Conservation (phyloP, 2,329 filamentous ascomycete species). For the Nothomitra cinnamomea region DNA sequence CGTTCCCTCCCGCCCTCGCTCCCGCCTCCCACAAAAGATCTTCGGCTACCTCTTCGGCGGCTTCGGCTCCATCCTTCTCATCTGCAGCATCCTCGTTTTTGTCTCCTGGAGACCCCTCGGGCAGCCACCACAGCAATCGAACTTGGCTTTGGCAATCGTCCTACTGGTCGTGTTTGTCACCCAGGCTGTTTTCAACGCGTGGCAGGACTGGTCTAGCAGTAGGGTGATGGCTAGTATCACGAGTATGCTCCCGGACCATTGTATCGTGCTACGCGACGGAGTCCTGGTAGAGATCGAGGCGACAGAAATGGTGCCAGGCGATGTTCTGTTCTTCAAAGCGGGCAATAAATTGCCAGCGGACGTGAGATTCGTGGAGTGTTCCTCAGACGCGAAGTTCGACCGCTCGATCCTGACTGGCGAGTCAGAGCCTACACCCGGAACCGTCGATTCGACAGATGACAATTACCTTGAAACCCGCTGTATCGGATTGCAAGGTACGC, state of each 20-base stretch:
- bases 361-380: conserved; percentile 50
- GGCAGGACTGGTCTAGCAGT: conserved; percentile 60
- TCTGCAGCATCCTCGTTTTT: conserved; percentile 55
- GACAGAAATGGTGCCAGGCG: conserved; percentile 51
- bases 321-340: conserved; percentile 49
- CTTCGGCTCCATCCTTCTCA: conserved; percentile 53
- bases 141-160: conserved; percentile 57
- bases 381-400: conserved; percentile 54
- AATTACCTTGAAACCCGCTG: conserved; percentile 65
- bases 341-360: conserved; percentile 63
- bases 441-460: conserved; percentile 47
- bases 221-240: conserved; percentile 67
- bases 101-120: conserved; percentile 62
- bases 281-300: conserved; percentile 32
- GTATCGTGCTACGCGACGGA: conserved; percentile 45
- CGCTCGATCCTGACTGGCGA: conserved; percentile 57
- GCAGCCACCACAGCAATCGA: conserved; percentile 51
- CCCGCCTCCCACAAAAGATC: conserved; percentile 38
- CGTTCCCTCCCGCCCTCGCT: conserved; percentile 46
- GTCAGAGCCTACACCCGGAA: conserved; percentile 45
- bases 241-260: conserved; percentile 61
- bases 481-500: conserved; percentile 64
- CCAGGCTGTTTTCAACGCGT: conserved; percentile 52
- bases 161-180: conserved; percentile 51
- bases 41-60: conserved; percentile 61